A percentile compares a stretch with the other conserved stretches of the same genome.
phyloP scores from a whole-genome alignment of 108 stramenopile species.

The Poteriospumella lacustris region DNA sequence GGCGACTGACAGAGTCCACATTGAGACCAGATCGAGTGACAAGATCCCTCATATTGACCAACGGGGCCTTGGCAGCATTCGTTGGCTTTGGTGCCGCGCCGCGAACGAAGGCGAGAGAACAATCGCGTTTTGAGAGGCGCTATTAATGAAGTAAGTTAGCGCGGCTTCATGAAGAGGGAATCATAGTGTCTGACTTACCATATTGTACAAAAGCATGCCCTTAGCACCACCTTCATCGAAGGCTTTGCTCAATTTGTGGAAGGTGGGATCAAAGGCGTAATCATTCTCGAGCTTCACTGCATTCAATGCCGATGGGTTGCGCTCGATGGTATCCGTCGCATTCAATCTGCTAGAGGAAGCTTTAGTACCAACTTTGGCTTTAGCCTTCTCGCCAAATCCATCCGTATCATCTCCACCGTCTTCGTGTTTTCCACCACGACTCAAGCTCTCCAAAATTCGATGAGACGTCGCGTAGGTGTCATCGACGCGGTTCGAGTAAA shows the following conservation, averaged over 20 bases:
- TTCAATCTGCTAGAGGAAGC: background rate
- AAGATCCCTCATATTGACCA: too few relatives aligned
- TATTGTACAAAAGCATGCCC: slow-evolving; percentile 85
- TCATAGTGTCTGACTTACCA: slow-evolving; percentile 36
- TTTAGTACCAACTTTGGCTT: slow-evolving; percentile 24
- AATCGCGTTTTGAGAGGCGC: background rate
- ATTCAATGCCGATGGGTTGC: slow-evolving; percentile 70
- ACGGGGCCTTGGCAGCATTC: too few relatives aligned
- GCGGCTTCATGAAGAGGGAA: background rate
- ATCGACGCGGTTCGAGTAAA: slow-evolving; percentile 94
- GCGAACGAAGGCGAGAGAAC: background rate
- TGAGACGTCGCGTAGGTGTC: slow-evolving; percentile 83
- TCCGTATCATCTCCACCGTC: slow-evolving; percentile 23
- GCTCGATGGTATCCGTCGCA: slow-evolving; percentile 27
- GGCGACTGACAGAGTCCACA: too few relatives aligned
- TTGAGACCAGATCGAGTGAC: too few relatives aligned
- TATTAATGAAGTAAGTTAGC: background rate
- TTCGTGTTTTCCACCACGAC: slow-evolving; percentile 45
- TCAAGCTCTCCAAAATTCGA: slow-evolving; percentile 87
- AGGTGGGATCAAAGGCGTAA: slow-evolving; percentile 91
- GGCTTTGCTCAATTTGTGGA: slow-evolving; percentile 91
- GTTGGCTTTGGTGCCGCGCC: too few relatives aligned
- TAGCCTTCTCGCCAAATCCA: slow-evolving; percentile 26
- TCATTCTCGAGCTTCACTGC: slow-evolving; percentile 72
- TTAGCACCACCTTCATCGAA: slow-evolving; percentile 97